Evolutionary conservation across 2,329 filamentous ascomycete species (phyloP).

Genomic region (Monilinia laxa): DNA sequence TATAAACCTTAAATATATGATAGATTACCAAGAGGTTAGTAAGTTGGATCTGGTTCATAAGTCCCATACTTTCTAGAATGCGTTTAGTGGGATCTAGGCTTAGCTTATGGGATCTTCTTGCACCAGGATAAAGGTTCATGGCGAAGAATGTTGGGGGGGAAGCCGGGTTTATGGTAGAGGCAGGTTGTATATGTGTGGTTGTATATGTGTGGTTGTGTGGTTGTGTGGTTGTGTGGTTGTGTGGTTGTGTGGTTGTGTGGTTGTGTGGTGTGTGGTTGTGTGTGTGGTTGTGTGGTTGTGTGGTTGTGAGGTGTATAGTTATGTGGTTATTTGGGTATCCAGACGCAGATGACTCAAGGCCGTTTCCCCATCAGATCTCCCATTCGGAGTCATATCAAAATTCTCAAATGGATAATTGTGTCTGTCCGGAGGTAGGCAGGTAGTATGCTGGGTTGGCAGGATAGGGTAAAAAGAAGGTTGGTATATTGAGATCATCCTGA

Average conservation of each 20-base stretch:
- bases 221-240: neutral
- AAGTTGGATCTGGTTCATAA: neutral
- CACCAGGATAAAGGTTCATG: conserved; percentile 16
- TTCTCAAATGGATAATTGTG: neutral
- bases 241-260: neutral
- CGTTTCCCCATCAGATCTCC: neutral
- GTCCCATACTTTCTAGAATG: conserved; percentile 6
- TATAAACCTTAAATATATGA: conserved; percentile 16
- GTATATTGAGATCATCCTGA: conserved; percentile 13
- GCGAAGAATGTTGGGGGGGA: conserved; percentile 8
- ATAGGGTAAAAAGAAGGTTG: neutral
- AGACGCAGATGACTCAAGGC: neutral
- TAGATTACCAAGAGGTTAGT: conserved; percentile 1
- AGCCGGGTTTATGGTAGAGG: neutral
- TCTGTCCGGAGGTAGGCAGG: neutral
- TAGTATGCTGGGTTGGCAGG: neutral
- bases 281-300: too few relatives aligned
- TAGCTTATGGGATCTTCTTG: neutral
- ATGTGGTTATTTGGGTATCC: too few relatives aligned
- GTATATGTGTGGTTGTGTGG: neutral
- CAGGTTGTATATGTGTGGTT: neutral
- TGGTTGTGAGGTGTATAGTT: too few relatives aligned
- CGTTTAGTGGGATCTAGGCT: conserved; percentile 16
- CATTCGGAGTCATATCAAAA: neutral
- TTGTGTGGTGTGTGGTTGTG: too few relatives aligned